Evolutionary conservation across 164 flowering plant species (phyloP).

Genomic region (Santalum album): DNA sequence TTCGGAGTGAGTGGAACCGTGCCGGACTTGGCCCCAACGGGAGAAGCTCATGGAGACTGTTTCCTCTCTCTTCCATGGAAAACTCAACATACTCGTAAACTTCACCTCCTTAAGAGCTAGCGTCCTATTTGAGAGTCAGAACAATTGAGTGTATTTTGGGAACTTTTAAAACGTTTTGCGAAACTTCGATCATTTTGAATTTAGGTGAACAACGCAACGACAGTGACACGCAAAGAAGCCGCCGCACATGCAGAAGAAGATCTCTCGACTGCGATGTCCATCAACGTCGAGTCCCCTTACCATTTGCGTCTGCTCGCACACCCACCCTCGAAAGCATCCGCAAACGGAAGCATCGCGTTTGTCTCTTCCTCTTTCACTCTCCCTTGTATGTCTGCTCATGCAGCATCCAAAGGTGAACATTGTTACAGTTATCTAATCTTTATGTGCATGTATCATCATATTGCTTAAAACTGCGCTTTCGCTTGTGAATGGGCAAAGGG

Average conservation of each 20-base stretch:
- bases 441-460: too few relatives aligned
- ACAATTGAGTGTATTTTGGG: too few relatives aligned
- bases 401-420: conserved; percentile 42
- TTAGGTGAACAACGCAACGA: conserved; percentile 35
- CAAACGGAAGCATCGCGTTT: conserved; percentile 18
- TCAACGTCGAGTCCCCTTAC: conserved; percentile 32
- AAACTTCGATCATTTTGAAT: not conserved
- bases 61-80: conserved; percentile 34
- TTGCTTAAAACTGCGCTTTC: too few relatives aligned
- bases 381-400: conserved; percentile 17
- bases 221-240: conserved; percentile 10
- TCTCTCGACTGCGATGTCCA: conserved; percentile 12
- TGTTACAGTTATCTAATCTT: too few relatives aligned
- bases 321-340: conserved; percentile 33
- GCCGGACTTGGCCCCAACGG: conserved; percentile 37
- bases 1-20: conserved; percentile 38
- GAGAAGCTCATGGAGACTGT: conserved; percentile 34
- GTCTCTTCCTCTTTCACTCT: conserved; percentile 27
- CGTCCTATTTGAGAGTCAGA: too few relatives aligned
- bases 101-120: too few relatives aligned
- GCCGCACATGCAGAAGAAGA: conserved; percentile 14
- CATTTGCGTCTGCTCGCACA: conserved; percentile 38
- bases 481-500: conserved; percentile 63
- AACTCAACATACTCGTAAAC: conserved; percentile 53
- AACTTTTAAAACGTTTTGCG: too few relatives aligned